A percentile compares a stretch with the other conserved stretches of the same genome.
Evolutionary conservation across 768 basidiomycete species (phyloP).

Genomic region (Dendrothele bispora): DNA sequence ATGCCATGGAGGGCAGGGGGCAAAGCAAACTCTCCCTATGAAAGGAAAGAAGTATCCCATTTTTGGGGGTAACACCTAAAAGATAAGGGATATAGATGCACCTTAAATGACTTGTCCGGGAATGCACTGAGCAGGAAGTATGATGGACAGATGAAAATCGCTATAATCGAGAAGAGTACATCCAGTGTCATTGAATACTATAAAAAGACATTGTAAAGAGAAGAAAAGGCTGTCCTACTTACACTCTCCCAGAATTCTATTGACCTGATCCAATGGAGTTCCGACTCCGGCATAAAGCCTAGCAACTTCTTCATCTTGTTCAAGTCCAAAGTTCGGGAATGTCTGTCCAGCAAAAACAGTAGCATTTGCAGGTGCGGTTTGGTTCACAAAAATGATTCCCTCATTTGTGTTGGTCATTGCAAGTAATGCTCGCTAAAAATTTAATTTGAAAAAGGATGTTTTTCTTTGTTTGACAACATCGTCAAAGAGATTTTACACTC

Average conservation of each 20-base stretch:
- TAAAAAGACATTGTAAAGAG: neutral
- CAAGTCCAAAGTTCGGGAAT: constrained; percentile 20
- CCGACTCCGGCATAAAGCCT: constrained; percentile 16
- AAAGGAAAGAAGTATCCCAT: no score
- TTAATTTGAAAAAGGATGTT: neutral
- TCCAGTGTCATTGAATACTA: neutral
- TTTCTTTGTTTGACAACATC: neutral
- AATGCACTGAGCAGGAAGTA: constrained; percentile 38
- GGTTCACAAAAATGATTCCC: constrained; percentile 26
- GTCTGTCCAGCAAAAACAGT: constrained; percentile 19
- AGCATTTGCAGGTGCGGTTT: constrained; percentile 8
- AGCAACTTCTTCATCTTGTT: constrained; percentile 7
- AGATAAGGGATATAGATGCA: constrained; percentile 4
- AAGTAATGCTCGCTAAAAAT: constrained; percentile 20
- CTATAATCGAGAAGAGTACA: constrained; percentile 22
- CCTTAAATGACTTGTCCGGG: constrained; percentile 32
- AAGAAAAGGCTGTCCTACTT: neutral
- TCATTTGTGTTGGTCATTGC: constrained; percentile 30
- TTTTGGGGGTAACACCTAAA: no score
- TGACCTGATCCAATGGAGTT: constrained; percentile 15
- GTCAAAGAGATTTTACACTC: constrained; percentile 2
- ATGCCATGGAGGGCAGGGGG: constrained; percentile 39
- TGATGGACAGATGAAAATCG: constrained; percentile 47
- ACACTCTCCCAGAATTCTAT: constrained; percentile 26
- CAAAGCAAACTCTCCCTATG: constrained; percentile 44